Evolutionary conservation across 306 rosid genomes (phyloP).

Genomic region (Coriaria nepalensis): DNA sequence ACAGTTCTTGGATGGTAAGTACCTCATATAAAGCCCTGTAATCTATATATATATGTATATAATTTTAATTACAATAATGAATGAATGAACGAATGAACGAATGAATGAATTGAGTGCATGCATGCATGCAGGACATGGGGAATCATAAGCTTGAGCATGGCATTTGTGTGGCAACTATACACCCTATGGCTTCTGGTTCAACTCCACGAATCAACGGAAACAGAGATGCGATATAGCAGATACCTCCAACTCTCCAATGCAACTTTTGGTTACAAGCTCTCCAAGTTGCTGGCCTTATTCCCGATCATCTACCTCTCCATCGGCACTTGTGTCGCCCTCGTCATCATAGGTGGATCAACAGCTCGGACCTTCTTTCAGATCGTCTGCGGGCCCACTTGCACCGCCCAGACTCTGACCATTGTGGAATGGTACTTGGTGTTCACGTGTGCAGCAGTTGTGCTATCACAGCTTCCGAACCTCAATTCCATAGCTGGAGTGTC

Average conservation of each 20-base stretch:
- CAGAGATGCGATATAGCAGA: slow-evolving; percentile 35
- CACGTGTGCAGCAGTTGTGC: slow-evolving; percentile 28
- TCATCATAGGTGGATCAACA: slow-evolving; percentile 34
- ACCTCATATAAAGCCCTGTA: too few relatives aligned
- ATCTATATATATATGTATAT: neutral
- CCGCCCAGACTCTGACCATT: slow-evolving; percentile 17
- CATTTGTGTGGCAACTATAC: slow-evolving; percentile 35
- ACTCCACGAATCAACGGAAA: slow-evolving; percentile 30
- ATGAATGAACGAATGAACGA: too few relatives aligned
- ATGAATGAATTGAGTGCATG: too few relatives aligned
- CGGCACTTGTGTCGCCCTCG: slow-evolving; percentile 27
- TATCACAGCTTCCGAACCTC: slow-evolving; percentile 39
- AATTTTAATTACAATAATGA: too few relatives aligned
- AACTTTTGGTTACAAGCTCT: slow-evolving; percentile 23
- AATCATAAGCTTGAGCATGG: slow-evolving; percentile 19
- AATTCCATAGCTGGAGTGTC: slow-evolving; percentile 47
- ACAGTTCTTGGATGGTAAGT: slow-evolving; percentile 40
- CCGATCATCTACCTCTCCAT: slow-evolving; percentile 34
- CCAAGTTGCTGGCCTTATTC: slow-evolving; percentile 20
- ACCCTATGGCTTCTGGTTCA: slow-evolving; percentile 30
- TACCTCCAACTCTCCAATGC: slow-evolving; percentile 29
- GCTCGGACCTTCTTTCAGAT: slow-evolving; percentile 19
- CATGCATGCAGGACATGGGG: slow-evolving; percentile 45
- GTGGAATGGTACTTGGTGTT: slow-evolving; percentile 38
- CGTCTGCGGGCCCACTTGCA: slow-evolving; percentile 27